A percentile compares a stretch with the other conserved stretches of the same genome.
Evolutionary conservation across 2,329 filamentous ascomycete genomes (phyloP).

Genomic region (Colletotrichum echinochloae): DNA sequence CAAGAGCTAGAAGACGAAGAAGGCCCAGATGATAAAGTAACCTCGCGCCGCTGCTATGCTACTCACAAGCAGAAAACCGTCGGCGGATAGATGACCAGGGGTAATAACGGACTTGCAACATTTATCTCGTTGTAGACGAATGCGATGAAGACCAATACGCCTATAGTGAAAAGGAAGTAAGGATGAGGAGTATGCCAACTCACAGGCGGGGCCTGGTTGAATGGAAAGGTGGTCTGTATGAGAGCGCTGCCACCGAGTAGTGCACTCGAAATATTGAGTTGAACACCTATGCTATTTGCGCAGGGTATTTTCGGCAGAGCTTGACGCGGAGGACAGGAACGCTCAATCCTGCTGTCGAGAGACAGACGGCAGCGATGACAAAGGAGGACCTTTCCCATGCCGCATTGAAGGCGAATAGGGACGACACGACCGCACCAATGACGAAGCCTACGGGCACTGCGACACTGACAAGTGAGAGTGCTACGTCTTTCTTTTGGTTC

Average conservation of each 20-base stretch:
- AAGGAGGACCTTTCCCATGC: constrained; percentile 27
- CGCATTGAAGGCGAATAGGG: constrained; percentile 43
- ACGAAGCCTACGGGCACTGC: constrained; percentile 49
- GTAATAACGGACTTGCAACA: constrained; percentile 65
- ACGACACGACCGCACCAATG: constrained; percentile 47
- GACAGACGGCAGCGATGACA: constrained; percentile 15
- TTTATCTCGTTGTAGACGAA: constrained; percentile 52
- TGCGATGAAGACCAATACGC: constrained; percentile 46
- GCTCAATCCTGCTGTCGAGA: constrained; percentile 19
- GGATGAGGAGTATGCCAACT: constrained; percentile 59
- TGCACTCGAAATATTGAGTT: constrained; percentile 50
- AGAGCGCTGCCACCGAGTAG: constrained; percentile 53
- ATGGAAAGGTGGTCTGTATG: constrained; percentile 63
- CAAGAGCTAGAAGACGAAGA: constrained; percentile 63
- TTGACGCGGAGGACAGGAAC: constrained; percentile 38
- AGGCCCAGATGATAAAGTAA: constrained; percentile 64
- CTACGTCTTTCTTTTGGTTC: constrained; percentile 50
- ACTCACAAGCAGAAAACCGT: constrained; percentile 66
- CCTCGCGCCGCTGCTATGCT: constrained; percentile 66
- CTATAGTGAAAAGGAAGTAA: constrained; percentile 53
- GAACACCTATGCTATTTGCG: constrained; percentile 46
- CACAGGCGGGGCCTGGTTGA: constrained; percentile 59
- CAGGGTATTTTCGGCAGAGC: neutral
- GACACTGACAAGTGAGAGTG: constrained; percentile 52
- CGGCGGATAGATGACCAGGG: constrained; percentile 62